These are phyloP conservation scores for Malania oleifera DNA, from an alignment of 164 flowering plant genomes.

Conservation along the genomic window DNA sequence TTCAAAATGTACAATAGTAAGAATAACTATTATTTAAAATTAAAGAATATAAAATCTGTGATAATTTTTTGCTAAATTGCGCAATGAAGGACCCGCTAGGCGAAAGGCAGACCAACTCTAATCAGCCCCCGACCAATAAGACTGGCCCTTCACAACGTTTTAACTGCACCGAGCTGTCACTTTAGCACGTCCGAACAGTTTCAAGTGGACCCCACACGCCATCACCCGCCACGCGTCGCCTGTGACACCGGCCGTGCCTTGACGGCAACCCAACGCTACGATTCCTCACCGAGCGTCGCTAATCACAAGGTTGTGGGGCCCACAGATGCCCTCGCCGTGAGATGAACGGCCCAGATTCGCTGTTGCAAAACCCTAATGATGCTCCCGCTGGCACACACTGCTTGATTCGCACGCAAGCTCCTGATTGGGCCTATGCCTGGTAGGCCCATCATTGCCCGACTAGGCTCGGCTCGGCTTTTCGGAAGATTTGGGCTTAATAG, in stretches of 20 bases:
- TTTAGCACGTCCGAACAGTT: no score
- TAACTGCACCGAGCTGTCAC: no score
- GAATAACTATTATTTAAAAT: no score
- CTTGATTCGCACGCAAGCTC: conserved; percentile 23
- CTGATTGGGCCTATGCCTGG: neutral
- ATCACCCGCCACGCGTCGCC: conserved; percentile 22
- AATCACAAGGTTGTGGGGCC: conserved; percentile 11
- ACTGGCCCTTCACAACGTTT: conserved; percentile 5
- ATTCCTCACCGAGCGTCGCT: neutral
- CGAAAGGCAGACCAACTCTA: no score
- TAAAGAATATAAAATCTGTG: no score
- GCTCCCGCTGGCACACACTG: conserved; percentile 2
- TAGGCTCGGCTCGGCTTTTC: conserved; percentile 3
- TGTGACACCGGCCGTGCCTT: conserved; percentile 2
- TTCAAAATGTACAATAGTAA: no score
- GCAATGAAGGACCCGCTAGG: no score
- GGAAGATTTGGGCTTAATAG: neutral
- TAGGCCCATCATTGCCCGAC: conserved; percentile 1
- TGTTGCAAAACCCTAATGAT: conserved; percentile 7
- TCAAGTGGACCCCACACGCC: neutral
- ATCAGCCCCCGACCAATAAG: neutral
- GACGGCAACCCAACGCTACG: conserved; percentile 19
- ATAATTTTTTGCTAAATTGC: no score
- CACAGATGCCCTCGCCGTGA: neutral
- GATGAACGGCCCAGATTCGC: conserved; percentile 15